Base-by-base conservation (phyloP, 179 eudicot genomes). In the Gypsophila paniculata region DNA sequence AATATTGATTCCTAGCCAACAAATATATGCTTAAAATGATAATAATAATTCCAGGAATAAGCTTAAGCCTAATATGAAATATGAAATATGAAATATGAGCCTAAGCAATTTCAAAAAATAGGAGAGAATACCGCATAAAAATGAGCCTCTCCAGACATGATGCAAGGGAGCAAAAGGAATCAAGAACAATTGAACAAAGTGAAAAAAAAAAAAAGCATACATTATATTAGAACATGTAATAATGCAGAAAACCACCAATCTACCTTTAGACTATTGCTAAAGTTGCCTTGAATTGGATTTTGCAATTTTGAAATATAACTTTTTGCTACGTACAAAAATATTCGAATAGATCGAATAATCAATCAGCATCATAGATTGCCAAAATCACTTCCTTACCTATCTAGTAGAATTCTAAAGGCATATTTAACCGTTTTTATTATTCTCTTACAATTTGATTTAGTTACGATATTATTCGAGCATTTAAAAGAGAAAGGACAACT, bases 101-200 rank as follows among this genome's bases (percentile, higher is more conserved):
- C n/a, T n/a, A n/a, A n/a, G n/a, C n/a, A n/a, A n/a, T n/a, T n/a
- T n/a, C n/a, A n/a, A n/a, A n/a, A n/a, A n/a, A n/a, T n/a, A n/a
- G n/a, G n/a, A n/a, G n/a, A n/a, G n/a, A n/a, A n/a, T n/a, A n/a
- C n/a, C n/a, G n/a, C n/a, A n/a, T n/a, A n/a, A n/a, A n/a, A n/a
- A n/a, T n/a, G n/a, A n/a, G n/a, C n/a, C n/a, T 38, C 25, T 57
- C 62, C 44, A 49, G n/a, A 79, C 23, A 71, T 15, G 71, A 66
- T 66, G 76, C 70, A 64, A 75, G 74, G 68, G 46, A 70, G 63
- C 80, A 80, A 18, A 68, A 75, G 76, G 82, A 75, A 79, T 79
- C 79, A 68, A 62, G 68, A 78, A 74, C 71, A 75, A 75, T 39
- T 39, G 72, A 71, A 65, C 22, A 67, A 66, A 66, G 38, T 38